These are phyloP conservation scores for Stellera chamaejasme DNA, from an alignment of 345 rosid species.

Conservation along the genomic window DNA sequence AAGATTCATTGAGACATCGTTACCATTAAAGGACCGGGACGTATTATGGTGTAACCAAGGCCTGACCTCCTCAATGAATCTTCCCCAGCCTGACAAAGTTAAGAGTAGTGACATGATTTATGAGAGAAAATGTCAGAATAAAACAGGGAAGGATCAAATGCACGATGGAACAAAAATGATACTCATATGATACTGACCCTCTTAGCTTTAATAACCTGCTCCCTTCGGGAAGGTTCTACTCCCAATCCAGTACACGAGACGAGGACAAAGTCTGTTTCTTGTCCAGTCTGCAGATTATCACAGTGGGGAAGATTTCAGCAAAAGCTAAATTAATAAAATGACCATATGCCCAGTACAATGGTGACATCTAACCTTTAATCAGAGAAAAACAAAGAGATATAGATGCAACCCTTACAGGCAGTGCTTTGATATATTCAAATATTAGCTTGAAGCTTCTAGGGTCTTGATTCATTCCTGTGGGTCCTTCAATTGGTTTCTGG, in stretches of 20 bases:
- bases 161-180: background rate
- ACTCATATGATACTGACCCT: constrained; percentile 38
- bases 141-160: background rate
- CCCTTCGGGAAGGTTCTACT: constrained; percentile 76
- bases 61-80: constrained; percentile 92
- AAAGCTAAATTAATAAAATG: background rate
- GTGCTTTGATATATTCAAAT: constrained; percentile 80
- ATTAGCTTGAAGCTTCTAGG: constrained; percentile 78
- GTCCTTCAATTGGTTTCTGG: constrained; percentile 71
- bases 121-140: constrained; percentile 7
- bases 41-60: constrained; percentile 88
- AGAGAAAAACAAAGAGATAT: background rate
- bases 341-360: background rate
- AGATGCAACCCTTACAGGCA: constrained; percentile 55
- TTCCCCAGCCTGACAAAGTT: constrained; percentile 69
- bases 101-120: background rate
- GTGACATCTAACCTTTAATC: background rate
- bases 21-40: constrained; percentile 92
- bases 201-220: constrained; percentile 92
- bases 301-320: background rate
- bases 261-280: constrained; percentile 87
- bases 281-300: constrained; percentile 62
- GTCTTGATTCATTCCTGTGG: constrained; percentile 57
- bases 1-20: background rate
- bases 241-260: constrained; percentile 92